These are phyloP conservation scores for Syzygium malaccense DNA, from an alignment of 441 rosid species.

Conservation along the genomic window DNA sequence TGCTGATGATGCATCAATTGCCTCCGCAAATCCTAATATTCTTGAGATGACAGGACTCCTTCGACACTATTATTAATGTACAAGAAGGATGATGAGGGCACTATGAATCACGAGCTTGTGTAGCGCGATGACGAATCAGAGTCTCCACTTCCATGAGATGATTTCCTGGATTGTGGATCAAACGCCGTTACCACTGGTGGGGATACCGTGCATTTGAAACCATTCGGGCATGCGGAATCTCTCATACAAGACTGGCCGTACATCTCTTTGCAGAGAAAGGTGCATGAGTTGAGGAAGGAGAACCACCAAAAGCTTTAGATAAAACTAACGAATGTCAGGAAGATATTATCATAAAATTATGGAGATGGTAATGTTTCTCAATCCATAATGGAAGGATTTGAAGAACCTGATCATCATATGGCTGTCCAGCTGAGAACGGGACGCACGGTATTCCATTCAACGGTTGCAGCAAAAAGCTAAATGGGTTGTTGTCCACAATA, in stretches of 20 bases:
- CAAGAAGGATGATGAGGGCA: background rate
- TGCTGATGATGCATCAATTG: background rate
- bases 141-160: background rate
- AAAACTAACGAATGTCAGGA: background rate
- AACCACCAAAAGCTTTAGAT: constrained; percentile 37
- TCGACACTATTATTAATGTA: background rate
- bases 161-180: background rate
- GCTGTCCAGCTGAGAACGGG: constrained; percentile 29
- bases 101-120: background rate
- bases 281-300: constrained; percentile 41
- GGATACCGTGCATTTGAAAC: constrained; percentile 51
- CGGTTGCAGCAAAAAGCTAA: constrained; percentile 35
- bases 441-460: constrained; percentile 29
- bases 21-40: background rate
- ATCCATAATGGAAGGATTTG: background rate
- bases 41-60: background rate
- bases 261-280: constrained; percentile 38
- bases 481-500: constrained; percentile 34
- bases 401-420: constrained; percentile 26
- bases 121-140: background rate
- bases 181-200: constrained; percentile 2
- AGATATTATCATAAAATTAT: background rate
- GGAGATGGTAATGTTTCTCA: background rate
- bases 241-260: constrained; percentile 29
- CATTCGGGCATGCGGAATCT: constrained; percentile 47